Conservation (phyloP, 1,139 yeast genomes). For the Protomyces inouyei region DNA sequence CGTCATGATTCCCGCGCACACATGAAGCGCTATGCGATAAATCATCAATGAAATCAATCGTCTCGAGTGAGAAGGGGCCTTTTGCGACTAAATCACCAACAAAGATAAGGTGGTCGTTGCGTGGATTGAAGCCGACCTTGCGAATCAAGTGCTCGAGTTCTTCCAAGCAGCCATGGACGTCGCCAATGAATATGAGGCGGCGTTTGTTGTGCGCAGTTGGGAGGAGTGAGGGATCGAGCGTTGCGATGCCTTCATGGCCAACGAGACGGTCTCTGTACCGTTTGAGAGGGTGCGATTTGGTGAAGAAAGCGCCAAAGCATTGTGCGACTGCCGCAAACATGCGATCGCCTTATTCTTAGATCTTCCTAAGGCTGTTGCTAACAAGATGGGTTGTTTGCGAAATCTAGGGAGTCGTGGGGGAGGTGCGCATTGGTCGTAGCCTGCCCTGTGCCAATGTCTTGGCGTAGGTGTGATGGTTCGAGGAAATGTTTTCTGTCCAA, state of each 20-base stretch:
- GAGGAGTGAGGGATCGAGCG: constrained; percentile 14
- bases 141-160: constrained; percentile 52
- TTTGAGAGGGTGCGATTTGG: constrained; percentile 21
- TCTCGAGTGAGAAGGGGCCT: constrained; percentile 70
- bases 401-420: no score
- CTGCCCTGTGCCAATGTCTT: no score
- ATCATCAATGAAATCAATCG: constrained; percentile 54
- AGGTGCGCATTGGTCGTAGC: no score
- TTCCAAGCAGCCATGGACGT: constrained; percentile 73
- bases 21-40: constrained; percentile 55
- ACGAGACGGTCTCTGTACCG: constrained; percentile 14
- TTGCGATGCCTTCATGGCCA: constrained; percentile 9
- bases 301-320: constrained; percentile 11
- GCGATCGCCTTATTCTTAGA: background rate
- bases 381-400: no score
- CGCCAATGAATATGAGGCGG: constrained; percentile 71
- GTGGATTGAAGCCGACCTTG: constrained; percentile 44
- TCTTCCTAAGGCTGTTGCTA: background rate
- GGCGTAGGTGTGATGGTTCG: no score
- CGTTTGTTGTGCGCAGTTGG: constrained; percentile 31
- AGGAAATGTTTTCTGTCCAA: no score
- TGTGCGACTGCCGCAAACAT: background rate
- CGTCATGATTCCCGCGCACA: constrained; percentile 85
- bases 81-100: constrained; percentile 83
- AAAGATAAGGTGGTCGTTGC: constrained; percentile 57